phyloP scores from a whole-genome alignment of 148 eudicot species.

The Suaeda aralocaspica region DNA sequence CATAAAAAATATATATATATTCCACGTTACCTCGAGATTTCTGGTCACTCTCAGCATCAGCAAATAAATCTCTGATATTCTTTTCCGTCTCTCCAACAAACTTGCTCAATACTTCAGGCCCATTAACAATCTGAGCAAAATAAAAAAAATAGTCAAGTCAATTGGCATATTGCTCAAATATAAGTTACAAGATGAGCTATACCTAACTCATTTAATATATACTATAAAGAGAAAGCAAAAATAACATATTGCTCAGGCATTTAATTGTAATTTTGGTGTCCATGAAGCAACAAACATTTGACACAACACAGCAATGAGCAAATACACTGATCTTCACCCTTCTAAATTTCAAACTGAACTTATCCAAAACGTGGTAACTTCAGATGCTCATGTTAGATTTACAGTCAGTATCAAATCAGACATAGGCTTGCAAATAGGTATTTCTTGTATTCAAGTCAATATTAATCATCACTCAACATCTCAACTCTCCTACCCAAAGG shows the following conservation, averaged over 20 bases:
- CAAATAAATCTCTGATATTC: constrained; percentile 96
- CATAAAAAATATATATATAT: constrained; percentile 7
- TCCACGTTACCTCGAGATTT: constrained; percentile 53
- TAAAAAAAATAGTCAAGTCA: constrained; percentile 5
- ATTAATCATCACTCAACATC: neutral
- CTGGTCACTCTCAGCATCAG: constrained; percentile 98
- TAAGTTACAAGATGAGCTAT: constrained; percentile 10
- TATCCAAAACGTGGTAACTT: too few species aligned
- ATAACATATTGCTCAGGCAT: neutral
- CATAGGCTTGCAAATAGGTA: neutral
- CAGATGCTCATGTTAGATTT: too few species aligned
- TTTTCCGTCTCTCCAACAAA: constrained; percentile 99
- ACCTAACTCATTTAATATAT: neutral
- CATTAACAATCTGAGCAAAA: constrained; percentile 76
- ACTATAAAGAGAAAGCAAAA: too few species aligned
- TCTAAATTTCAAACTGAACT: neutral
- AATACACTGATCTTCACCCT: neutral
- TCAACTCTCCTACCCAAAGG: neutral
- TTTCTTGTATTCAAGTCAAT: neutral
- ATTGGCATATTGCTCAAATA: neutral
- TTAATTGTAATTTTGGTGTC: neutral
- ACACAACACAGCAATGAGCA: neutral
- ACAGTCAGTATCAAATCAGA: neutral
- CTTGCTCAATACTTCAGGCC: constrained; percentile 97
- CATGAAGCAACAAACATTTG: neutral